Evolutionary conservation across 257 asterid genomes (phyloP).

Genomic region (Primulina huaijiensis): DNA sequence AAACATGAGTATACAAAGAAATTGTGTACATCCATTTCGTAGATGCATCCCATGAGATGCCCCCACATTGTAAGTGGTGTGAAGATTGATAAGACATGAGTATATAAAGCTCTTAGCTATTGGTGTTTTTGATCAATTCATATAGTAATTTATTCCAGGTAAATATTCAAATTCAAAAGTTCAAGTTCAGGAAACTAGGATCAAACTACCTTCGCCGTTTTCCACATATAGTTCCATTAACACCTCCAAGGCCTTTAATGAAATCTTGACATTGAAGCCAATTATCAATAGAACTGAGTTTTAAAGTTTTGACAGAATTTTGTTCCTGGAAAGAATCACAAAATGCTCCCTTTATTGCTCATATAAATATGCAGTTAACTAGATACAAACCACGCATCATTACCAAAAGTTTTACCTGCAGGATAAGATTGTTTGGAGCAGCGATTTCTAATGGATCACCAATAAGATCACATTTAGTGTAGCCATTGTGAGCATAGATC

Average conservation of each 20-base stretch:
- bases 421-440: conserved; percentile 25
- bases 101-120: conserved; percentile 12
- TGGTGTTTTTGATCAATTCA: neutral
- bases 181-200: conserved; percentile 2
- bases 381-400: conserved; percentile 11
- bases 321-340: conserved; percentile 37
- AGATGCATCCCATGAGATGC: neutral
- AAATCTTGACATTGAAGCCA: conserved; percentile 85
- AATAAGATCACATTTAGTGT: conserved; percentile 45
- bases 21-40: neutral
- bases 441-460: conserved; percentile 50
- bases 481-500: conserved; percentile 35
- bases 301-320: conserved; percentile 30
- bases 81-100: neutral
- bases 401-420: conserved; percentile 48
- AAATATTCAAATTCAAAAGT: neutral
- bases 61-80: no score
- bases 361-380: conserved; percentile 18
- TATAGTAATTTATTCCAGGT: conserved; percentile 5
- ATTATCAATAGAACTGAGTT: conserved; percentile 59
- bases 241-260: conserved; percentile 49
- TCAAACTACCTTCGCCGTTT: conserved; percentile 84
- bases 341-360: conserved; percentile 22
- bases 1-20: neutral
- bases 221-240: conserved; percentile 68